These are phyloP conservation scores for Trichoderma guizhouense DNA, from an alignment of 2,329 filamentous ascomycete species.

Conservation along the genomic window DNA sequence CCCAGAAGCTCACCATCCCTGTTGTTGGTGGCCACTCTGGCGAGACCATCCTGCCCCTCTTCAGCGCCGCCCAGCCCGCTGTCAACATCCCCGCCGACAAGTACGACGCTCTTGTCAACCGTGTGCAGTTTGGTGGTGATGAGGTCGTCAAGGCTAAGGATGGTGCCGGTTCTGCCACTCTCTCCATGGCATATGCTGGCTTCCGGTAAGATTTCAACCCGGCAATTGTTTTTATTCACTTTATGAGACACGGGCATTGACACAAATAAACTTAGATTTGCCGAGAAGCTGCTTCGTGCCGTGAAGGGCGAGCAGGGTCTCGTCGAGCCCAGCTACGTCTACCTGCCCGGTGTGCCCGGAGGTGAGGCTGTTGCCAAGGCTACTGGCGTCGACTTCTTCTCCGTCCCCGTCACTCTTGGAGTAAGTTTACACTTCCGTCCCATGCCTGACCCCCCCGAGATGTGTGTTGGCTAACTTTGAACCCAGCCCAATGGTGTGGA, in stretches of 20 bases:
- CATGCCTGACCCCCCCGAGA: neutral
- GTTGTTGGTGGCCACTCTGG: slow-evolving; percentile 97
- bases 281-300: slow-evolving; percentile 90
- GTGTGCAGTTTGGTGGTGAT: slow-evolving; percentile 97
- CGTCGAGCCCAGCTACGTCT: slow-evolving; percentile 92
- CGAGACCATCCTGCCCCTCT: slow-evolving; percentile 95
- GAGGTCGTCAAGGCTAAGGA: slow-evolving; percentile 96
- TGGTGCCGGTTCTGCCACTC: slow-evolving; percentile 81
- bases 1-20: slow-evolving; percentile 78
- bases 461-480: slow-evolving; percentile 29
- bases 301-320: slow-evolving; percentile 86
- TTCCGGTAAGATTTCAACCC: slow-evolving; percentile 62
- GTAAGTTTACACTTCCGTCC: slow-evolving; percentile 54
- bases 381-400: slow-evolving; percentile 90
- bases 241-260: neutral
- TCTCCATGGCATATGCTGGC: slow-evolving; percentile 94
- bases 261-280: slow-evolving; percentile 59
- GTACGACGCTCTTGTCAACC: slow-evolving; percentile 85
- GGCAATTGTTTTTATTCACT: neutral
- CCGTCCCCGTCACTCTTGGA: slow-evolving; percentile 90
- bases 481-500: slow-evolving; percentile 74
- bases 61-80: slow-evolving; percentile 81
- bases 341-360: slow-evolving; percentile 84
- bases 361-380: slow-evolving; percentile 82
- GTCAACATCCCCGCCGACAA: slow-evolving; percentile 84